Conservation (phyloP, 78 protist genomes). For the Isochrysis galbana region DNA sequence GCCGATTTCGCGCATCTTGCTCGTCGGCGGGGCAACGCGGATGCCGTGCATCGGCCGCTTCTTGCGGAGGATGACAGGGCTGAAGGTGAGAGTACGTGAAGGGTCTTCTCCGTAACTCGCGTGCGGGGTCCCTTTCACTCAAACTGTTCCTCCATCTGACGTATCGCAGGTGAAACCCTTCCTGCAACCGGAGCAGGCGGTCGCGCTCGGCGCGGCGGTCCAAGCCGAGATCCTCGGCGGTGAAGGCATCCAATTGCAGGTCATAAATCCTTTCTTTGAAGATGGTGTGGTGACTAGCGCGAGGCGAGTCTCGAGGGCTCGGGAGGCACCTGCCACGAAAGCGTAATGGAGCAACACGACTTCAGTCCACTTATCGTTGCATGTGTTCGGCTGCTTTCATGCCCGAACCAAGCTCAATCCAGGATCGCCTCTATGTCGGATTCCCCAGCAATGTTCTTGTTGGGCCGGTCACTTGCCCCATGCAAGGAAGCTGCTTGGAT, state of each 20-base stretch:
- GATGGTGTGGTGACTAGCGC: too few species aligned
- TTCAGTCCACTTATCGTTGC: too few species aligned
- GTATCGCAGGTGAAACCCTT: neutral
- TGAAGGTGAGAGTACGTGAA: neutral
- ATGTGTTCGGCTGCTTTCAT: too few species aligned
- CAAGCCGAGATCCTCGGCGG: neutral
- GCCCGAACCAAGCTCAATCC: too few species aligned
- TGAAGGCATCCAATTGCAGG: neutral
- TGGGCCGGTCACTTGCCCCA: too few species aligned
- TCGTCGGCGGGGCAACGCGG: conserved; percentile 25
- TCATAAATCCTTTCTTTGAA: neutral
- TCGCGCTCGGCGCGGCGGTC: conserved; percentile 15
- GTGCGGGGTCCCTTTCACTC: neutral
- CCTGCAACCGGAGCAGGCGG: neutral
- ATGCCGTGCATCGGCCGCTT: conserved; percentile 9
- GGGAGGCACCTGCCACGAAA: too few species aligned
- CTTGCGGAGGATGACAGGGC: neutral
- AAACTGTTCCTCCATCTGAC: neutral
- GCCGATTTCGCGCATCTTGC: neutral
- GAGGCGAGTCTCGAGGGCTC: too few species aligned
- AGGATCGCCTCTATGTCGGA: too few species aligned
- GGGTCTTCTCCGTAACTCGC: neutral
- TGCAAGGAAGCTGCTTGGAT: too few species aligned
- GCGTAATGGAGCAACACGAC: too few species aligned
- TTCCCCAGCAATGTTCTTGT: too few species aligned